These are phyloP conservation scores for Millerago galiae DNA, from an alignment of 805 yeast genomes.

Conservation along the genomic window DNA sequence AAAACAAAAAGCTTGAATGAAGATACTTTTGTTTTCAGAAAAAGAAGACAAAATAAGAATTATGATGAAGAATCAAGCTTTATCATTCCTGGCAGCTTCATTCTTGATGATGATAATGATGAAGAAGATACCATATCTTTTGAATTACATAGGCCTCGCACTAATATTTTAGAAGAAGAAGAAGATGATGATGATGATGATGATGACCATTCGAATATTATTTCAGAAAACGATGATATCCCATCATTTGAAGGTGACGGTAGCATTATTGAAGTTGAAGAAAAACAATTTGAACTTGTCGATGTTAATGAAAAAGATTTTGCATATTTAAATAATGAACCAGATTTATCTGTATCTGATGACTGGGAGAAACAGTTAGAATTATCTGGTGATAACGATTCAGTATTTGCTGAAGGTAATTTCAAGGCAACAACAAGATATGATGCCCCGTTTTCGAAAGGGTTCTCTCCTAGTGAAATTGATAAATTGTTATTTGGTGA, in stretches of 20 bases:
- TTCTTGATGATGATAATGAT: conserved; percentile 9
- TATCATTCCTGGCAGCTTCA: conserved; percentile 24
- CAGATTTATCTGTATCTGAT: conserved; percentile 42
- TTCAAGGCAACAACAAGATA: conserved; percentile 17
- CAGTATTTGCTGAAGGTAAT: conserved; percentile 15
- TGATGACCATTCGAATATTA: neutral
- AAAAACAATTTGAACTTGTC: conserved; percentile 66
- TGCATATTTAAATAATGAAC: conserved; percentile 36
- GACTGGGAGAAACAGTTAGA: conserved; percentile 64
- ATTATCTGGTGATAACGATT: conserved; percentile 32
- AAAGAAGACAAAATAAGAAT: conserved; percentile 20
- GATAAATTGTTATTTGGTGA: conserved; percentile 45
- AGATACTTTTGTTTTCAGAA: conserved; percentile 28
- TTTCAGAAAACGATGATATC: conserved; percentile 3
- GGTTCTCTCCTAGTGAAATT: conserved; percentile 30
- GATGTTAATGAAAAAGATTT: conserved; percentile 42
- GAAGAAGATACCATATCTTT: conserved; percentile 1
- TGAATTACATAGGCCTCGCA: conserved; percentile 3
- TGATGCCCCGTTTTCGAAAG: conserved; percentile 19
- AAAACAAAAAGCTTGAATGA: conserved; percentile 17
- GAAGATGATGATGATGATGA: conserved; percentile 8
- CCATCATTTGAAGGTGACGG: conserved; percentile 10
- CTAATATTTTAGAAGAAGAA: conserved; percentile 2
- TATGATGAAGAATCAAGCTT: conserved; percentile 18
- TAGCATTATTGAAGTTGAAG: conserved; percentile 20